Base-by-base conservation (phyloP, 805 yeast species). In the Yarrowia sp. region DNA sequence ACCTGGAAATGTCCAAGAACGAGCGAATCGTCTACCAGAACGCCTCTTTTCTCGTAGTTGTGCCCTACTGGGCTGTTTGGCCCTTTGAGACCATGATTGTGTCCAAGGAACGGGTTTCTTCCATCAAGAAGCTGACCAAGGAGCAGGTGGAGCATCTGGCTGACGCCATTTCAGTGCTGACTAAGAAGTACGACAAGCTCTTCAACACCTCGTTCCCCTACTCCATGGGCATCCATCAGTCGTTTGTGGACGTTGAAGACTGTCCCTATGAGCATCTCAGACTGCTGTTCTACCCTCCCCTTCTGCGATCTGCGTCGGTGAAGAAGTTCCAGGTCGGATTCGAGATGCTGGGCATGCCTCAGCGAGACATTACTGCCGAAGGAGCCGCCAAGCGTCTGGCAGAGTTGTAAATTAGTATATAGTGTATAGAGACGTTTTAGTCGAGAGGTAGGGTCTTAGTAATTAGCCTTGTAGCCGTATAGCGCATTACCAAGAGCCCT, bases 41-140 rank as follows among this genome's bases (percentile, higher is more conserved):
- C 74, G 90, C 85, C 68, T 79, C 86, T 4, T 89, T 89, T 71
- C 72, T 89, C 24, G 90, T 84, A 6, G 85, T 89, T 12, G 92
- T 89, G 19, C 93, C 93, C 67, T 89, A 86, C 75, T 89, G 94
- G 94, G 93, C 92, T 7, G 81, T 86, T 42, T 89, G 93, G 93
- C 94, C 94, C 15, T 89, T 88, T 74, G 92, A 89, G 77, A 86
- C 91, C 7, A 77, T 89, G 78, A 78, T 89, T 40, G 76, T 88
- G 7, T 75, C 91, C n/a, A 85, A 85, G 73, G 76, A 79, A 14
- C 87, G 86, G 68, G 77, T 86, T 64, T 76, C 82, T 30, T 83
- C 86, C 13, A 74, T 87, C 14, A 78, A 77, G 47, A 83, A 83
- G 36, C 83, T 87, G 71, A 77, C 76, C 36, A 80, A 77, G 6